Base-by-base conservation (phyloP, 2,329 filamentous ascomycete species). In the Aureobasidium subglaciale region DNA sequence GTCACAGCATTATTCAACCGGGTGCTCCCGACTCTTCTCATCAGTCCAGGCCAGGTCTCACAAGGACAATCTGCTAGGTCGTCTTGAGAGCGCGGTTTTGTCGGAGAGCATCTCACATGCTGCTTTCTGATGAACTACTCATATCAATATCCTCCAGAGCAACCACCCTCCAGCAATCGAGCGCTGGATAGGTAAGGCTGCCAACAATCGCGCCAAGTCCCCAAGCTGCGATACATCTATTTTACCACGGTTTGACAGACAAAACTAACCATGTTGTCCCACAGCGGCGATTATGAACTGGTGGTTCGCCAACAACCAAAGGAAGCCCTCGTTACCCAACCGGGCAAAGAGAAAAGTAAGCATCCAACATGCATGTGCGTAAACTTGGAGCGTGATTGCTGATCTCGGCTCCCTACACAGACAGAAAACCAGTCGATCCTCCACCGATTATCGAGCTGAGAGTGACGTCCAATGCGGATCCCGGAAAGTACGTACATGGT, bases 401-500 rank as follows among this genome's bases (percentile, higher is more conserved):
- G 13, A 45, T 16, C 22, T 15, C 41, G 34, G 11, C 56, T 49
- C 27, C 56, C 30, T 30, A 27, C 45, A 18, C 67, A 88, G 87
- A 88, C 65, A 85, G 90, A 62, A 95, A 95, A 70, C 88, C 90
- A 7, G 83, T 96, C 64, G 90, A 96, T 68, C 90, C 91, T 50
- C 90, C 90, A 11, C 90, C 90, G 38, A 88, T 95, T 63, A 76
- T 95, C 42, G 84, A 92, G 71, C 78, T 95, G 43, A 70, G 72
- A 69, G 80, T 84, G 56, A 71, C 69, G 49, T 67, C 71, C 45
- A 66, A 69, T 25, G 67, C 65, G 27, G 81, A 82, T 66, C 75
- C 78, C 16, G 71, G 81, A 70, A 75, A 87, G 82, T 87, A 77
- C 67, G 82, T 74, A 43, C 22, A 24, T 8, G 20, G 24, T 27